These are phyloP conservation scores for Teunomyces kruisii DNA, from an alignment of 805 yeast species.

Conservation along the genomic window DNA sequence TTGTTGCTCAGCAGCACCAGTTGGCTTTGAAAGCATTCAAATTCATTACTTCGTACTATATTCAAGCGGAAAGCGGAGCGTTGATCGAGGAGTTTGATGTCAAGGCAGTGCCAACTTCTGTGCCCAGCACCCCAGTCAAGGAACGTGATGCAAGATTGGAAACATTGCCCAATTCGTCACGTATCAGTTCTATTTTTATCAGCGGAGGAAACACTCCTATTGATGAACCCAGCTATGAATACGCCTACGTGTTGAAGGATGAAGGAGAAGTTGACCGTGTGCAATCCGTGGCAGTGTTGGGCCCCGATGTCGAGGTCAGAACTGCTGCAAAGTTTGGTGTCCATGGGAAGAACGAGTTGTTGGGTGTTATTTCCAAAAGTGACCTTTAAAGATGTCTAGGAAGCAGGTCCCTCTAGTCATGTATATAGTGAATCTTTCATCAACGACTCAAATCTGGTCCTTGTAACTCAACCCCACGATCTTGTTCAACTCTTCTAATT, in stretches of 20 bases:
- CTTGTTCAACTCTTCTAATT: constrained; percentile 53
- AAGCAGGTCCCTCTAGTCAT: no score
- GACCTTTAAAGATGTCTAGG: neutral
- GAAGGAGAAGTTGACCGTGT: constrained; percentile 42
- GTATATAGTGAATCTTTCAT: neutral
- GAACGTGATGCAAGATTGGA: neutral
- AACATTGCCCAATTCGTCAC: neutral
- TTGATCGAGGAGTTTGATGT: constrained; percentile 26
- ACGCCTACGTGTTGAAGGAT: constrained; percentile 44
- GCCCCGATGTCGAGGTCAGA: constrained; percentile 44
- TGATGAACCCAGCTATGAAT: constrained; percentile 67
- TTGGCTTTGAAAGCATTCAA: constrained; percentile 56
- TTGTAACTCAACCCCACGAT: constrained; percentile 55
- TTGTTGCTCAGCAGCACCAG: constrained; percentile 69
- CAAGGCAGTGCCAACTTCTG: constrained; percentile 17
- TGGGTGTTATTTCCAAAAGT: constrained; percentile 44
- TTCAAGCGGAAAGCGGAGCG: constrained; percentile 15
- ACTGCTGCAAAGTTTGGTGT: constrained; percentile 65
- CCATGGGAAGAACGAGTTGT: constrained; percentile 68
- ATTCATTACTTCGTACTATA: constrained; percentile 45
- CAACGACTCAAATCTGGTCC: constrained; percentile 32
- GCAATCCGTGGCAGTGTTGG: constrained; percentile 54
- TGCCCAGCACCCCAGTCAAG: constrained; percentile 15
- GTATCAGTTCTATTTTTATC: constrained; percentile 36
- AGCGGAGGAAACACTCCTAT: constrained; percentile 68